phyloP scores from a whole-genome alignment of 2,329 filamentous ascomycete species.

The Alternaria infectoria region DNA sequence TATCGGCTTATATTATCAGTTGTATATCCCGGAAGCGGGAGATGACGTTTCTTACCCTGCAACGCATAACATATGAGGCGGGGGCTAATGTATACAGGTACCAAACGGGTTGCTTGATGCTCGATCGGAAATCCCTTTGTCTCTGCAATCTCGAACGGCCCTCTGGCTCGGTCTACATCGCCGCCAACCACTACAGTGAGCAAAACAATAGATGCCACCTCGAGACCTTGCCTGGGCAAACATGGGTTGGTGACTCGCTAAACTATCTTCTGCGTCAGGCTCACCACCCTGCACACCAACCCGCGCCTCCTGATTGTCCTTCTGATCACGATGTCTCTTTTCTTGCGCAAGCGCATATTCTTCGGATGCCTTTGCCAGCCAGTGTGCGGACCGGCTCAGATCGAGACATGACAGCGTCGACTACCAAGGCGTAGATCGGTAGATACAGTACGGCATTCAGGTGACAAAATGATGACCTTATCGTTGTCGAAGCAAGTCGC shows the following conservation, averaged over 20 bases:
- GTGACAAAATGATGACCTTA: background rate
- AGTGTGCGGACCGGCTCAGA: background rate
- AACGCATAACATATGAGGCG: background rate
- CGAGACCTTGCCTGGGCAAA: background rate
- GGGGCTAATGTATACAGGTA: background rate
- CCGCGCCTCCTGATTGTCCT: background rate
- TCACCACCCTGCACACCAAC: background rate
- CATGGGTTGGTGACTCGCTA: background rate
- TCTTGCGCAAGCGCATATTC: background rate
- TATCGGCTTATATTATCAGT: background rate
- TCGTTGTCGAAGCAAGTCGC: background rate
- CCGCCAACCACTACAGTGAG: background rate
- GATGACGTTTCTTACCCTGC: constrained; percentile 9
- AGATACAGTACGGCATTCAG: background rate
- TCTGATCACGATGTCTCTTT: background rate
- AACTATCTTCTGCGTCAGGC: background rate
- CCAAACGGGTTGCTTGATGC: background rate
- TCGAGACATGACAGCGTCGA: background rate
- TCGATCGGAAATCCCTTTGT: background rate
- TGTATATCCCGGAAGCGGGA: background rate
- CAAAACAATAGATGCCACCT: background rate
- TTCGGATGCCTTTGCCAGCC: background rate
- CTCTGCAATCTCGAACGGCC: background rate
- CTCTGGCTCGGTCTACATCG: background rate
- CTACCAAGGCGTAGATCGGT: background rate